These are phyloP conservation scores for Simplicillium aogashimaense DNA, from an alignment of 2,329 filamentous ascomycete genomes.

Conservation along the genomic window DNA sequence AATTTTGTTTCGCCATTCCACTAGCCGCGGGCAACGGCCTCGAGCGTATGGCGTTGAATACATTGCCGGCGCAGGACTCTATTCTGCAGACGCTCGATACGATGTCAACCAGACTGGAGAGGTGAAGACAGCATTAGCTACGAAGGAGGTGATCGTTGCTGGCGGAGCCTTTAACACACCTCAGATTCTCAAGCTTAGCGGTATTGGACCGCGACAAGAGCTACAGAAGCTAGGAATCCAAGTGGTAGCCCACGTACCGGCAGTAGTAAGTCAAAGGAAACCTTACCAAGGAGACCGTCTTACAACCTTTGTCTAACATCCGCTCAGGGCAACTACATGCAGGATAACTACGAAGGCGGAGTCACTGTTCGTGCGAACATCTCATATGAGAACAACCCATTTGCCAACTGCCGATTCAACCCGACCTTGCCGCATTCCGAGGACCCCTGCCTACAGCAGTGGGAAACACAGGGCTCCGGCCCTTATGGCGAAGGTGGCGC, in stretches of 20 bases:
- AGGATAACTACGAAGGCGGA: slow-evolving; percentile 17
- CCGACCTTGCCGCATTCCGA: slow-evolving; percentile 10
- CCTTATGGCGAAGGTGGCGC: too few species aligned
- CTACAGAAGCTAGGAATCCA: slow-evolving; percentile 24
- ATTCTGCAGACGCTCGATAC: slow-evolving; percentile 25
- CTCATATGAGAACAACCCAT: slow-evolving; percentile 4
- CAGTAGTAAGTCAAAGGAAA: slow-evolving; percentile 6
- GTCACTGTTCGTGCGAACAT: slow-evolving; percentile 11
- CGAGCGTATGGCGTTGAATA: slow-evolving; percentile 19
- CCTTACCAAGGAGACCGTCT: too few species aligned
- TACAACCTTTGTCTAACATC: too few species aligned
- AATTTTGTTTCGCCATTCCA: slow-evolving; percentile 21
- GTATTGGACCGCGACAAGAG: slow-evolving; percentile 29
- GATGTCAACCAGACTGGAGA: slow-evolving; percentile 5
- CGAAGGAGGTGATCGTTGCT: slow-evolving; percentile 12
- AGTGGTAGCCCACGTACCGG: slow-evolving; percentile 41
- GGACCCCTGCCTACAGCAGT: slow-evolving; percentile 25
- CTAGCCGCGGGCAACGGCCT: slow-evolving; percentile 24
- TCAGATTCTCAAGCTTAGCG: slow-evolving; percentile 40
- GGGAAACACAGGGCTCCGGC: slow-evolving; percentile 12
- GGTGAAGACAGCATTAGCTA: slow-evolving; percentile 7
- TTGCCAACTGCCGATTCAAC: slow-evolving; percentile 17
- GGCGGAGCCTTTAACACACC: slow-evolving; percentile 15
- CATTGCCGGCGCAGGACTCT: slow-evolving; percentile 26
- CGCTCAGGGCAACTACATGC: slow-evolving; percentile 11